Conservation (phyloP, 257 asterid genomes). For the Dorcoceras hygrometricum region DNA sequence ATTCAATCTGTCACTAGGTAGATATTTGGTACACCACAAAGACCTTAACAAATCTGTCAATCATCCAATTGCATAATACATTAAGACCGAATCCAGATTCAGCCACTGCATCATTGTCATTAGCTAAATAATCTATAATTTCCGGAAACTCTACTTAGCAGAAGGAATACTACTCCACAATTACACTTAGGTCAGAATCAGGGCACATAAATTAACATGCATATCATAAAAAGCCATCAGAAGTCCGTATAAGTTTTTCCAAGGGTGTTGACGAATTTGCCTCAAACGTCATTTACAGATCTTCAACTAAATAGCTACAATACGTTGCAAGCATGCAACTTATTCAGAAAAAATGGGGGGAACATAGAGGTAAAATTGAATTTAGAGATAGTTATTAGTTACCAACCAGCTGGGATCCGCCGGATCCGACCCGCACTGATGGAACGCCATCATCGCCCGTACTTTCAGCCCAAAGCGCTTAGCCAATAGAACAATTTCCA, state of each 20-base stretch:
- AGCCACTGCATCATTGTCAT: neutral
- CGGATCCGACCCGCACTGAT: conserved; percentile 64
- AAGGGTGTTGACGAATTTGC: neutral
- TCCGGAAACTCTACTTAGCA: neutral
- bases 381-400: conserved; percentile 36
- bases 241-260: neutral
- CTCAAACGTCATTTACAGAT: neutral
- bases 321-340: neutral
- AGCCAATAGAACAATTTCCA: conserved; percentile 67
- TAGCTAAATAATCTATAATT: neutral
- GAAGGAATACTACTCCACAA: neutral
- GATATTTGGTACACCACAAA: too few relatives aligned
- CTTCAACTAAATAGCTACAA: neutral
- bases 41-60: too few relatives aligned
- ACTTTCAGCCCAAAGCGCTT: conserved; percentile 58
- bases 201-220: neutral
- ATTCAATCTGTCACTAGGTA: too few relatives aligned
- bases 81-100: neutral
- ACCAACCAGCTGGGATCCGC: conserved; percentile 69
- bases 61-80: neutral
- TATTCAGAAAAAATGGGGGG: neutral
- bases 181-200: too few relatives aligned
- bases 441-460: conserved; percentile 80
- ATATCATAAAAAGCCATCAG: neutral
- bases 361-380: conserved; percentile 13